These are phyloP conservation scores for Tephrocybe rancida DNA, from an alignment of 768 basidiomycete genomes.

Conservation along the genomic window DNA sequence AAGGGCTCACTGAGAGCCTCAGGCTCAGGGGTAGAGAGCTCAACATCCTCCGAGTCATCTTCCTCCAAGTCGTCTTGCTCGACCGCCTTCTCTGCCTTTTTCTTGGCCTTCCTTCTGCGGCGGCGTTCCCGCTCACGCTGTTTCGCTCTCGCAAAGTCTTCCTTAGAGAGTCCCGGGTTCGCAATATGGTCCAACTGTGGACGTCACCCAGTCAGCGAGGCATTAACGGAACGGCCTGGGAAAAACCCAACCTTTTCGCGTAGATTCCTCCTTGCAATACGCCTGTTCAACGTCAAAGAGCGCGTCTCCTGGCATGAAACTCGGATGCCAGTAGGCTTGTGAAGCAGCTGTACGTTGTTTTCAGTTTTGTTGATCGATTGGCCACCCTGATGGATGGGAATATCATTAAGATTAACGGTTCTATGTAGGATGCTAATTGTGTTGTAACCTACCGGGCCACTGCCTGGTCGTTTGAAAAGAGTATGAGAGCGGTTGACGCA, in stretches of 20 bases:
- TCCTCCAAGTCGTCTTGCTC: conserved; percentile 3
- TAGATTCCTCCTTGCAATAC: conserved; percentile 71
- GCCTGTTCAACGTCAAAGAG: conserved; percentile 78
- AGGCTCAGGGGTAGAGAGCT: not conserved
- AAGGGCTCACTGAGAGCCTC: too few relatives aligned
- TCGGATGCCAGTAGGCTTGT: conserved; percentile 86
- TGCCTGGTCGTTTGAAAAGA: conserved; percentile 48
- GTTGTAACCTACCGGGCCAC: conserved; percentile 65
- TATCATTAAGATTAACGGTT: conserved; percentile 25
- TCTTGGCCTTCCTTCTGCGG: conserved; percentile 78
- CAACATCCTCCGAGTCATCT: conserved; percentile 2
- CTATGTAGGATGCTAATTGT: conserved; percentile 15
- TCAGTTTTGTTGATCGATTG: conserved; percentile 96
- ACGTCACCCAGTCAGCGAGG: conserved; percentile 22
- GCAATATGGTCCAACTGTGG: conserved; percentile 66
- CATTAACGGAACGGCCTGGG: conserved; percentile 12
- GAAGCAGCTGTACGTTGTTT: conserved; percentile 88
- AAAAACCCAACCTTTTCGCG: conserved; percentile 62
- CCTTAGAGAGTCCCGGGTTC: conserved; percentile 80
- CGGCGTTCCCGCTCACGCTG: conserved; percentile 77
- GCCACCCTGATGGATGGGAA: conserved; percentile 60
- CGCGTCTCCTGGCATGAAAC: conserved; percentile 90
- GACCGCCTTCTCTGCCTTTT: conserved; percentile 41
- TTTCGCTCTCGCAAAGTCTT: conserved; percentile 67
- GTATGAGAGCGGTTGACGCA: not conserved